Conservation (phyloP, 2,329 filamentous ascomycete species). For the Sarocladium oryzae region DNA sequence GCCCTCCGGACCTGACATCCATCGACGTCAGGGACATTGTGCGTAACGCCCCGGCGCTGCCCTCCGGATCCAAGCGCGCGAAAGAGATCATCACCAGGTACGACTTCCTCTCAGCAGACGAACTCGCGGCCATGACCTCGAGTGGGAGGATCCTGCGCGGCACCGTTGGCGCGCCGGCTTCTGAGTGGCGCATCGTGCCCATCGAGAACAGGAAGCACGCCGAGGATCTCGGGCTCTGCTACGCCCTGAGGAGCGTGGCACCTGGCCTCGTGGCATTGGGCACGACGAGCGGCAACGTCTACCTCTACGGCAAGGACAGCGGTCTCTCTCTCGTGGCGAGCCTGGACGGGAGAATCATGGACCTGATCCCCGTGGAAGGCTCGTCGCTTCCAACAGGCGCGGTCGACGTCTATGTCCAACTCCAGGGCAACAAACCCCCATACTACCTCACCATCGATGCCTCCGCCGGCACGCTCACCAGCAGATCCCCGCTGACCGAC, state of each 20-base stretch:
- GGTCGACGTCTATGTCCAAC: constrained; percentile 36
- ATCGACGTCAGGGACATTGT: constrained; percentile 29
- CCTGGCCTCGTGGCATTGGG: constrained; percentile 39
- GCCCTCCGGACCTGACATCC: constrained; percentile 12
- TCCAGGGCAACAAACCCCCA: constrained; percentile 39
- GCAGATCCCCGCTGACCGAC: constrained; percentile 24
- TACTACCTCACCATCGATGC: constrained; percentile 34
- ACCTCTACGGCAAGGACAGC: constrained; percentile 29
- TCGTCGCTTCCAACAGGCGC: constrained; percentile 4
- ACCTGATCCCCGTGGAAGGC: constrained; percentile 31
- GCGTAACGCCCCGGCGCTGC: constrained; percentile 8
- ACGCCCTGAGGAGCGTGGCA: constrained; percentile 36
- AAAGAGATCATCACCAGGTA: constrained; percentile 52
- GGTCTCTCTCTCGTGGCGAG: constrained; percentile 28
- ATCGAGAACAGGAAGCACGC: constrained; percentile 24
- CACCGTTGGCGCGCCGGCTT: constrained; percentile 20
- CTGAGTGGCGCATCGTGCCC: constrained; percentile 37
- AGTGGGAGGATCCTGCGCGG: constrained; percentile 53
- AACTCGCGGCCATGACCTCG: constrained; percentile 52
- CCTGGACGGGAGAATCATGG: constrained; percentile 42
- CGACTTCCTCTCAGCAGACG: constrained; percentile 48
- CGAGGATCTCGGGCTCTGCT: constrained; percentile 38
- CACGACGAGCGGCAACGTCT: constrained; percentile 41
- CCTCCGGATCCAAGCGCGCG: constrained; percentile 12
- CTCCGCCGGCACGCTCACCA: constrained; percentile 20